Conservation (phyloP, 148 eudicot species). For the Selenicereus undatus region DNA sequence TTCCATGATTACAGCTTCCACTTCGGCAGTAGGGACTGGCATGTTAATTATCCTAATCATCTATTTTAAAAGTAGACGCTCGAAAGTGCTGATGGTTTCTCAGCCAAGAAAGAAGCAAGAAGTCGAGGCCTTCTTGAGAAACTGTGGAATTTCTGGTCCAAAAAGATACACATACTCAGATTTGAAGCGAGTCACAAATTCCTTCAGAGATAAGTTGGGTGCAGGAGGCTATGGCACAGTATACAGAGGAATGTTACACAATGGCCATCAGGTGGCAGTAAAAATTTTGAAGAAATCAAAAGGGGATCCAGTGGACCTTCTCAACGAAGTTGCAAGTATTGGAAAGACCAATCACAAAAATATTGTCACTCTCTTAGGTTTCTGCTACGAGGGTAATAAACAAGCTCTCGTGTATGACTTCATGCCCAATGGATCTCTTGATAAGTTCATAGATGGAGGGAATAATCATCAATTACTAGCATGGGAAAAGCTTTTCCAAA, state of each 20-base stretch:
- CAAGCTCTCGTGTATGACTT: slow-evolving; percentile 4
- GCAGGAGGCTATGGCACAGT: slow-evolving; percentile 5
- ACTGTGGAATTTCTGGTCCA: neutral
- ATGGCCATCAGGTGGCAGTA: neutral
- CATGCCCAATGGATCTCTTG: slow-evolving; percentile 15
- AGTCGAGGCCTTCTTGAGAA: neutral
- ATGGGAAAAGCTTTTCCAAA: slow-evolving; percentile 2
- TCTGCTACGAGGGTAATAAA: neutral
- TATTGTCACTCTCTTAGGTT: neutral
- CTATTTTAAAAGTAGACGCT: neutral
- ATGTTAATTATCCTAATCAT: neutral
- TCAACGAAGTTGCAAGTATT: neutral
- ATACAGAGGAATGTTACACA: neutral
- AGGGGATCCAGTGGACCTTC: neutral
- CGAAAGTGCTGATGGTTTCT: neutral
- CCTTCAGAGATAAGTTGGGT: neutral
- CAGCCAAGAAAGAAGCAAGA: neutral
- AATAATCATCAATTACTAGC: slow-evolving; percentile 11
- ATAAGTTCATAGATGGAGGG: neutral
- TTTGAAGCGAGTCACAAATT: neutral
- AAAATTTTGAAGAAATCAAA: neutral
- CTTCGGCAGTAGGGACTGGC: neutral
- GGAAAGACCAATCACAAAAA: neutral
- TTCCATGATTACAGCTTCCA: neutral
- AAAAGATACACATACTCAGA: neutral